Evolutionary conservation across 192 early-diverging fungal species (phyloP).

Genomic region (Dissophora globulifera): DNA sequence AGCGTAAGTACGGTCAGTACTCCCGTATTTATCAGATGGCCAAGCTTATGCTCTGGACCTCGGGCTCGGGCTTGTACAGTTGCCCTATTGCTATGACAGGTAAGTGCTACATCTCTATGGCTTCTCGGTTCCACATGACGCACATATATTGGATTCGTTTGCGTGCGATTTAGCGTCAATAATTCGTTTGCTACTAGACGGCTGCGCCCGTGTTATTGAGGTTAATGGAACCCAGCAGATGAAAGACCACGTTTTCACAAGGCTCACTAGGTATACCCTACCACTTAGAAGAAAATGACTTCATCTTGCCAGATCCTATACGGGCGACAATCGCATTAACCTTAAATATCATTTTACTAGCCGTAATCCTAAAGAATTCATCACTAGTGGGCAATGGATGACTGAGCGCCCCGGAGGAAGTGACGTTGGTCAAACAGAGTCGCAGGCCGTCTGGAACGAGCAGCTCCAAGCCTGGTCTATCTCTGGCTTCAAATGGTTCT

Average conservation of each 20-base stretch:
- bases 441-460: constrained; percentile 60
- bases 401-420: constrained; percentile 77
- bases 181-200: constrained; percentile 64
- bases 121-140: neutral
- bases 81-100: constrained; percentile 81
- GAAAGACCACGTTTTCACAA: constrained; percentile 56
- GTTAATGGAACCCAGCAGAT: constrained; percentile 63
- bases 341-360: constrained; percentile 28
- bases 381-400: constrained; percentile 83
- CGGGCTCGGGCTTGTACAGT: constrained; percentile 63
- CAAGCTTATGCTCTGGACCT: constrained; percentile 69
- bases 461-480: constrained; percentile 56
- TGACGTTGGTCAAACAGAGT: constrained; percentile 73
- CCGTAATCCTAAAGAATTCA: constrained; percentile 69
- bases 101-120: constrained; percentile 3
- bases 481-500: constrained; percentile 81
- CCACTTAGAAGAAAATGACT: too few relatives aligned
- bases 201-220: constrained; percentile 71
- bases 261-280: constrained; percentile 59
- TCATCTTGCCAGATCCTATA: too few relatives aligned
- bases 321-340: too few relatives aligned
- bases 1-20: constrained; percentile 60
- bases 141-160: too few relatives aligned
- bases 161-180: too few relatives aligned
- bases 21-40: constrained; percentile 73